Percentiles rank a stretch among this genome's conserved stretches.
phyloP scores from a whole-genome alignment of 2,329 filamentous ascomycete species.

The Alternaria triticina region DNA sequence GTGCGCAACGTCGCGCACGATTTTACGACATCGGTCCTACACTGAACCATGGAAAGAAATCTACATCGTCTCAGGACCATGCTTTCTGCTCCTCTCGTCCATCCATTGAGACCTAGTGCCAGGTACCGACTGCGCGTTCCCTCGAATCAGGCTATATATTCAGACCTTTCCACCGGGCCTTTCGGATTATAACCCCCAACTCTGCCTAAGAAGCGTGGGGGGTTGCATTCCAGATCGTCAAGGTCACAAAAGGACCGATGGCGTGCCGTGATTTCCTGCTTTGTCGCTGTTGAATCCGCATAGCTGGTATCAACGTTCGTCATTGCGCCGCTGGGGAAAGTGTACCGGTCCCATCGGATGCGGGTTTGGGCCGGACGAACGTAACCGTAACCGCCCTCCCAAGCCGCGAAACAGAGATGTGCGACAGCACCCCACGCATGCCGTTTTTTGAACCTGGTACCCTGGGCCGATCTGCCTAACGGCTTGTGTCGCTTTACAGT shows the following conservation, averaged over 20 bases:
- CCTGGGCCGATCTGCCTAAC: conserved; percentile 14
- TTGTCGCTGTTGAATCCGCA: background rate
- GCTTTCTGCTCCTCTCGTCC: background rate
- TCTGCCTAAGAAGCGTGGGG: conserved; percentile 5
- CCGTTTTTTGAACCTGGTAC: conserved; percentile 11
- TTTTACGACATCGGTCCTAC: background rate
- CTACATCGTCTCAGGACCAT: background rate
- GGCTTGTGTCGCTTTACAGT: conserved; percentile 4
- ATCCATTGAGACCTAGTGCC: conserved; percentile 1
- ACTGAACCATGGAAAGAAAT: background rate
- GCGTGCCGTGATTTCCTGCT: background rate
- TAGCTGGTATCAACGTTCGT: conserved; percentile 6
- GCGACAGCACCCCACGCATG: conserved; percentile 7
- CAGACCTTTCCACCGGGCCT: conserved; percentile 1
- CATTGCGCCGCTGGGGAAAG: conserved; percentile 7
- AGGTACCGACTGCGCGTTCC: conserved; percentile 1
- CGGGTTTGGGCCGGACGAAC: background rate
- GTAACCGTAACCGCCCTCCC: conserved; percentile 1
- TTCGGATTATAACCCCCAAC: background rate
- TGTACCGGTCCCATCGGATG: conserved; percentile 7
- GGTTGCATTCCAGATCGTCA: background rate
- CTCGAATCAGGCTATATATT: conserved; percentile 9
- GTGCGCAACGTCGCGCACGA: background rate
- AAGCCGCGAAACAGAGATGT: background rate
- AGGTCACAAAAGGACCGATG: conserved; percentile 5